phyloP scores from a whole-genome alignment of 2,329 filamentous ascomycete species.

The Dactylella cylindrospora region DNA sequence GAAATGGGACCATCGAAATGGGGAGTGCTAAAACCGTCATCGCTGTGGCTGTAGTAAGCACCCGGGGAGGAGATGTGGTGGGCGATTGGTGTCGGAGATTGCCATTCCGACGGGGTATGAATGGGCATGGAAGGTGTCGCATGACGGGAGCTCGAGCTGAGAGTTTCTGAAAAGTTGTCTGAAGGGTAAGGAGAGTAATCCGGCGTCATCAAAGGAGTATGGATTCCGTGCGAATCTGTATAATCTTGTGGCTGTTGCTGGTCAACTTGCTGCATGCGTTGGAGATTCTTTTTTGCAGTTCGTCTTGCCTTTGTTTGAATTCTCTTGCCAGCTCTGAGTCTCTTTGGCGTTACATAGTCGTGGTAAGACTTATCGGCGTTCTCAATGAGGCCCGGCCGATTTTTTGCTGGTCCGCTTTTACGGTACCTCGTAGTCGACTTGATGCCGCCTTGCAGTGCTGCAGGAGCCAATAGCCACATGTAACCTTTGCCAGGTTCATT shows the following conservation, averaged over 20 bases:
- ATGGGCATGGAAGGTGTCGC: constrained; percentile 25
- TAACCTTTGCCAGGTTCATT: constrained; percentile 46
- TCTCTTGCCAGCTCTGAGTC: constrained; percentile 30
- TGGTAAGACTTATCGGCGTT: constrained; percentile 24
- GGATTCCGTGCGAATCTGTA: constrained; percentile 13
- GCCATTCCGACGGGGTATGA: constrained; percentile 26
- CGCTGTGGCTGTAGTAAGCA: constrained; percentile 21
- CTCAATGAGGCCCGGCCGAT: constrained; percentile 11
- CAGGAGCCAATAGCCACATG: constrained; percentile 70
- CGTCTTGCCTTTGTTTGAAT: constrained; percentile 40
- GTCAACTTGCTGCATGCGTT: constrained; percentile 39
- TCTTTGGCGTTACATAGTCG: constrained; percentile 26
- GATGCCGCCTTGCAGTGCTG: constrained; percentile 70
- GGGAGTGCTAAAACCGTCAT: constrained; percentile 31
- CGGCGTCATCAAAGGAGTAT: constrained; percentile 38
- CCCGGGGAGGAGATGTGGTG: constrained; percentile 22
- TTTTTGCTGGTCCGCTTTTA: constrained; percentile 52
- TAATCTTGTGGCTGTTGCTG: constrained; percentile 20
- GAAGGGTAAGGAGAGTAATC: constrained; percentile 27
- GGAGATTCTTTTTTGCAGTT: constrained; percentile 29
- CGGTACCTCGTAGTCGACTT: constrained; percentile 82
- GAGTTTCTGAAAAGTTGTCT: constrained; percentile 33
- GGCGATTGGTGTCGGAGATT: constrained; percentile 24
- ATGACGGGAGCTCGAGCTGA: constrained; percentile 34
- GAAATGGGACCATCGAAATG: constrained; percentile 7